These are phyloP conservation scores for Beta vulgaris DNA, from an alignment of 148 eudicot species.

Conservation along the genomic window DNA sequence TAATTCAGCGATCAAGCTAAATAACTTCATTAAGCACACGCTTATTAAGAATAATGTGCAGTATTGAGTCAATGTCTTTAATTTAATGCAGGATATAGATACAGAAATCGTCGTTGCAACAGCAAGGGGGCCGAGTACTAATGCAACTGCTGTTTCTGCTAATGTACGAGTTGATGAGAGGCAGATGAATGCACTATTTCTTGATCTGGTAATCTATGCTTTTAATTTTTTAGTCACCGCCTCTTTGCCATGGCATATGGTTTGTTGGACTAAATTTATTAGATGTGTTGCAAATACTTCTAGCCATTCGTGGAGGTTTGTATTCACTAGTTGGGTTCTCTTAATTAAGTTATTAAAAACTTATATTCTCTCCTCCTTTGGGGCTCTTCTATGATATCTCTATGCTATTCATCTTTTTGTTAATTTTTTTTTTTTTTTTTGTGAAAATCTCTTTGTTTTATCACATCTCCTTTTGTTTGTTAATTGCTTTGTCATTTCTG, in stretches of 20 bases:
- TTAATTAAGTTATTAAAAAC: not conserved
- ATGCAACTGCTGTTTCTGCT: conserved; percentile 78
- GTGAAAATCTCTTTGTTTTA: not conserved
- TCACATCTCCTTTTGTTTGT: not conserved
- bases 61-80: not conserved
- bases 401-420: not conserved
- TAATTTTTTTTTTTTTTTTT: not conserved
- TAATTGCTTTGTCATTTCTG: not conserved
- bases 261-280: not conserved
- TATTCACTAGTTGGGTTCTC: not conserved
- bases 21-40: not conserved
- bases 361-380: not conserved
- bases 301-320: not conserved
- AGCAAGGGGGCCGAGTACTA: conserved; percentile 64
- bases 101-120: conserved; percentile 88
- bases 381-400: not conserved
- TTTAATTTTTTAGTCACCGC: not conserved
- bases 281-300: not conserved
- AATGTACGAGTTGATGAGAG: conserved; percentile 81
- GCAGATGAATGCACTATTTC: conserved; percentile 95
- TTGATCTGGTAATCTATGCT: conserved; percentile 66
- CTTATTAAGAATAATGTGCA: not conserved
- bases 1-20: not conserved
- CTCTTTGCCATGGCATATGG: not conserved
- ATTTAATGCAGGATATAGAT: conserved; percentile 67